These are phyloP conservation scores for Cytospora mali DNA, from an alignment of 2,329 filamentous ascomycete species.

Conservation along the genomic window DNA sequence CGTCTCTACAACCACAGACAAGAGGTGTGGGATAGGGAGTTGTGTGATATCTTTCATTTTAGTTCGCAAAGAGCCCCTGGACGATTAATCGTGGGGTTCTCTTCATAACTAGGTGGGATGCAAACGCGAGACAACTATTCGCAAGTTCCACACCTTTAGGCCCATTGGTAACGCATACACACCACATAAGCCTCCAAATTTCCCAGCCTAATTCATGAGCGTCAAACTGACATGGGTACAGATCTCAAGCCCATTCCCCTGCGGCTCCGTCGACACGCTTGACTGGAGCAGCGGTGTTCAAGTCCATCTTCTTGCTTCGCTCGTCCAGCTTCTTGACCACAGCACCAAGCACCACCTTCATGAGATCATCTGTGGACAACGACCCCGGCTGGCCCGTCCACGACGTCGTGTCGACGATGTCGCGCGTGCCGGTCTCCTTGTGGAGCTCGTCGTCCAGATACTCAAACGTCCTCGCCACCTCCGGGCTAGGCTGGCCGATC, in stretches of 20 bases:
- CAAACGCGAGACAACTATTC: not conserved
- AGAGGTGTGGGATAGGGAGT: not conserved
- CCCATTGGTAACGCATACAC: not conserved
- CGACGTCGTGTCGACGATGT: constrained; percentile 31
- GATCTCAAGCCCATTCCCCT: not conserved
- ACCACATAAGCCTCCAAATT: no score
- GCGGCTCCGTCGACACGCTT: constrained; percentile 19
- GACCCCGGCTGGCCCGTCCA: constrained; percentile 26
- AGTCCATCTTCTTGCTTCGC: constrained; percentile 27
- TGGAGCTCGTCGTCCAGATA: constrained; percentile 33
- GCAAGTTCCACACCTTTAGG: not conserved
- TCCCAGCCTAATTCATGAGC: not conserved
- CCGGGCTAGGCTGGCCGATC: constrained; percentile 28
- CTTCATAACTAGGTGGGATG: not conserved
- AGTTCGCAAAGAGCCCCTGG: not conserved
- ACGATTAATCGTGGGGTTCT: not conserved
- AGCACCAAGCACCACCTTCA: constrained; percentile 31
- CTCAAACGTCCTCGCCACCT: constrained; percentile 29
- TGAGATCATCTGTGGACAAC: constrained; percentile 29
- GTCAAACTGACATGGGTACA: not conserved
- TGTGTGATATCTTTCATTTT: not conserved
- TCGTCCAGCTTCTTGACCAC: constrained; percentile 32
- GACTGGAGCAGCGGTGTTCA: constrained; percentile 19
- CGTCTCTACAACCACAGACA: not conserved
- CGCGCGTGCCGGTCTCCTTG: constrained; percentile 29